Percentiles rank a stretch among this genome's conserved stretches.
These are phyloP conservation scores for Nothophytophthora sp. DNA, from an alignment of 352 stramenopile genomes.

Conservation along the genomic window DNA sequence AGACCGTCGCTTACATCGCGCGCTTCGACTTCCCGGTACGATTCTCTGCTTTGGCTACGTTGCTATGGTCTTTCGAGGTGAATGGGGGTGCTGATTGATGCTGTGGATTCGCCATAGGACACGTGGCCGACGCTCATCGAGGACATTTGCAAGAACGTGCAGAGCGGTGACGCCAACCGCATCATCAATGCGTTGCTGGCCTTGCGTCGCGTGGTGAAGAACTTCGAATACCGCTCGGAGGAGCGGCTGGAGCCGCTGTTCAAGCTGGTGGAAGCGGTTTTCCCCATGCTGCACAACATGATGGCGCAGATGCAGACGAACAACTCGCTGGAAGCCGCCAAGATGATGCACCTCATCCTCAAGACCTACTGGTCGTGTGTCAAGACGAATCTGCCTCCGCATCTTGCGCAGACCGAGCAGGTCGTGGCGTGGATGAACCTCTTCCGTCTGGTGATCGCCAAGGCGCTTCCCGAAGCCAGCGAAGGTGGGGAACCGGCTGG, in stretches of 20 bases:
- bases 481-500: slow-evolving; percentile 76
- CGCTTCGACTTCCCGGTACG: slow-evolving; percentile 94
- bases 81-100: background rate
- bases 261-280: slow-evolving; percentile 92
- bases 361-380: slow-evolving; percentile 99
- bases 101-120: slow-evolving; percentile 24
- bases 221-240: slow-evolving; percentile 97
- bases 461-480: slow-evolving; percentile 90
- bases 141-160: slow-evolving; percentile 90
- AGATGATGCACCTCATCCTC: slow-evolving; percentile 95
- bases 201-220: slow-evolving; percentile 96
- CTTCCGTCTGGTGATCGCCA: slow-evolving; percentile 83
- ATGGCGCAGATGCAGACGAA: slow-evolving; percentile 83
- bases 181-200: slow-evolving; percentile 94
- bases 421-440: slow-evolving; percentile 95
- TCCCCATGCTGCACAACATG: slow-evolving; percentile 94
- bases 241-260: slow-evolving; percentile 91
- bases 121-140: slow-evolving; percentile 93
- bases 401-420: slow-evolving; percentile 80
- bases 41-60: no score
- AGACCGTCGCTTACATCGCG: slow-evolving; percentile 94
- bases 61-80: no score
- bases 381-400: slow-evolving; percentile 92
- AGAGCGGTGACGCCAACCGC: slow-evolving; percentile 81
- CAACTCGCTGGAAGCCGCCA: slow-evolving; percentile 91